A percentile compares a stretch with the other conserved stretches of the same genome.
These are phyloP conservation scores for Sphagnum magellanicum DNA, from an alignment of 228 moss, liverwort and hornwort species.

Conservation along the genomic window DNA sequence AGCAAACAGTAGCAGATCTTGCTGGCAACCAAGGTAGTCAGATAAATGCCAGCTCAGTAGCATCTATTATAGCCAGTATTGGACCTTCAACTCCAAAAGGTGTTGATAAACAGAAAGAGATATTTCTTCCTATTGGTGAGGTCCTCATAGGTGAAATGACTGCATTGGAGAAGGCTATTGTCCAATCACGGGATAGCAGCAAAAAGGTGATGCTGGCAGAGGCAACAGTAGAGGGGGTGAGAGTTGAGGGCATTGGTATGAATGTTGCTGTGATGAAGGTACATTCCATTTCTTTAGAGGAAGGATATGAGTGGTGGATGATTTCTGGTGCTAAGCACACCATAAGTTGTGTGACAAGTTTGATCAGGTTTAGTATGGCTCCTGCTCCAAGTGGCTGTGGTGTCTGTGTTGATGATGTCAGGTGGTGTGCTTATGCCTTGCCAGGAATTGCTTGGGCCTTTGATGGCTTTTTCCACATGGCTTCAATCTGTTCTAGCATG, in stretches of 20 bases:
- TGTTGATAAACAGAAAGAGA: conserved; percentile 19
- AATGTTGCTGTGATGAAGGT: conserved; percentile 94
- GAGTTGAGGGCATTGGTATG: conserved; percentile 86
- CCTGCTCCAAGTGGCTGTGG: too few species aligned
- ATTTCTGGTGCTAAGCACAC: too few species aligned
- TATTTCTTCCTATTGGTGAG: conserved; percentile 68
- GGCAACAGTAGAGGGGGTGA: conserved; percentile 79
- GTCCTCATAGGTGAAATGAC: conserved; percentile 79
- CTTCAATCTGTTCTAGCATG: conserved; percentile 56
- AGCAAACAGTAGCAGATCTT: conserved; percentile 30
- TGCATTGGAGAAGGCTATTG: conserved; percentile 70
- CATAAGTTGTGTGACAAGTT: too few species aligned
- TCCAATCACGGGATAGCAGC: conserved; percentile 69
- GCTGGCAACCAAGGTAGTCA: conserved; percentile 34
- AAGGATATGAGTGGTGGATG: too few species aligned
- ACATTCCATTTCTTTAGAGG: not conserved
- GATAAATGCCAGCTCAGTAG: conserved; percentile 39
- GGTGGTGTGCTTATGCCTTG: too few species aligned
- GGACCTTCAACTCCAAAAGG: conserved; percentile 62
- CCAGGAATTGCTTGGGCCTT: conserved; percentile 72
- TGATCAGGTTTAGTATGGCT: too few species aligned
- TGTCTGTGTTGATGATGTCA: conserved; percentile 8
- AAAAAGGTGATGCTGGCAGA: conserved; percentile 81
- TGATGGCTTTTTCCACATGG: conserved; percentile 38
- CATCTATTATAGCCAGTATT: conserved; percentile 38